Conservation (phyloP, 257 asterid species). For the Prunella vulgaris region DNA sequence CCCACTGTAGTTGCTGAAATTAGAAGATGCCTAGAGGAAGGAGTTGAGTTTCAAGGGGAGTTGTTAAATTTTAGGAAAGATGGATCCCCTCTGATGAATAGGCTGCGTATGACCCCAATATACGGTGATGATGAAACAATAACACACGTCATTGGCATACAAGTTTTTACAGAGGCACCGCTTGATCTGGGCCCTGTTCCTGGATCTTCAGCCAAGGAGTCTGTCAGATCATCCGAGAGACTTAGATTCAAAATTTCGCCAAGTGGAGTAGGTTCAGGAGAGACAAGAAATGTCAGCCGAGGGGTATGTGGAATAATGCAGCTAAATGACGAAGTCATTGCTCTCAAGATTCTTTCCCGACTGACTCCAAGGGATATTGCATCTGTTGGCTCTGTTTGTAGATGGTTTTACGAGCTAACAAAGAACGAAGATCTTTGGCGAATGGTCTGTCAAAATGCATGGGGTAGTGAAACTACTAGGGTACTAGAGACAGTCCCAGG, state of each 20-base stretch:
- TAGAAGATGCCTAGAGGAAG: constrained; percentile 44
- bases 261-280: constrained; percentile 31
- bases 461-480: constrained; percentile 76
- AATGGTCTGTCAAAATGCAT: constrained; percentile 81
- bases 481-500: constrained; percentile 71
- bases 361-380: constrained; percentile 83
- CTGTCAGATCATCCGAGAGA: constrained; percentile 37
- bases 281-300: constrained; percentile 35
- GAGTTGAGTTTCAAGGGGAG: constrained; percentile 45
- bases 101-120: constrained; percentile 45
- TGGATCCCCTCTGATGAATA: constrained; percentile 45
- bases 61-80: constrained; percentile 45
- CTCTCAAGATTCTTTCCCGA: constrained; percentile 58
- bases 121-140: constrained; percentile 43
- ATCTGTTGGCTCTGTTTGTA: constrained; percentile 69
- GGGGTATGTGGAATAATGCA: constrained; percentile 65
- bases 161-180: constrained; percentile 56
- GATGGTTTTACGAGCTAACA: constrained; percentile 56
- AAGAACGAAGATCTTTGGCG: constrained; percentile 80
- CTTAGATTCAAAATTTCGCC: constrained; percentile 45
- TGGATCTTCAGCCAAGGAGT: constrained; percentile 62
- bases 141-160: constrained; percentile 70
- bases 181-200: constrained; percentile 80
- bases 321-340: constrained; percentile 73
- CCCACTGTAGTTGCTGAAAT: constrained; percentile 39